Evolutionary conservation across 352 stramenopile species (phyloP).

Genomic region (Phytophthora niederhauseri): DNA sequence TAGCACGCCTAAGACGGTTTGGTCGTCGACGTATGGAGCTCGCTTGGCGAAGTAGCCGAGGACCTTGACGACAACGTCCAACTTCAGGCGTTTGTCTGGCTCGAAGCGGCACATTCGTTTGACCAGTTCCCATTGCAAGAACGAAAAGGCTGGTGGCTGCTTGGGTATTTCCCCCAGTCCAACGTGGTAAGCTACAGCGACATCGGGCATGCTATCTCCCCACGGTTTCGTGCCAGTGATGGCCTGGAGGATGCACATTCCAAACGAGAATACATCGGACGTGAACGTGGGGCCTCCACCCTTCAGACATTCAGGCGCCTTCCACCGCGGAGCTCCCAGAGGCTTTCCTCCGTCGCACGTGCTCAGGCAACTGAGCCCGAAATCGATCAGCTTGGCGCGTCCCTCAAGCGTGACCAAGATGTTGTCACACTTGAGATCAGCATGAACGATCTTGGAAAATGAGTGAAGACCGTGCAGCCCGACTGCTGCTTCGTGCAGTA

Average conservation of each 20-base stretch:
- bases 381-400: slow-evolving; percentile 14
- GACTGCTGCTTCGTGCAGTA: too few species aligned
- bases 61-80: slow-evolving; percentile 4
- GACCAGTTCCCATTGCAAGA: slow-evolving; percentile 15
- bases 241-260: slow-evolving; percentile 18
- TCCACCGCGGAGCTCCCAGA: background rate
- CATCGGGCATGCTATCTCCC: background rate
- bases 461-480: too few species aligned
- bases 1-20: background rate
- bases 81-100: slow-evolving; percentile 1
- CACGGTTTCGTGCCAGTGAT: too few species aligned
- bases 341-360: background rate
- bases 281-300: background rate
- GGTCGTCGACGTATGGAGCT: slow-evolving; percentile 1
- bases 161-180: background rate
- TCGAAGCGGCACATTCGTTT: slow-evolving; percentile 12
- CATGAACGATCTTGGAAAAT: too few species aligned
- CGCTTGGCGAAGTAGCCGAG: slow-evolving; percentile 7
- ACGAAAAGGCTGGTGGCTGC: background rate
- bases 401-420: too few species aligned
- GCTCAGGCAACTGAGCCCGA: slow-evolving; percentile 11
- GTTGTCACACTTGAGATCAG: too few species aligned
- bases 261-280: slow-evolving; percentile 22
- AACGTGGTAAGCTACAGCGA: background rate
- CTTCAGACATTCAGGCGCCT: slow-evolving; percentile 3